Percentiles rank a stretch among this genome's conserved stretches.
Evolutionary conservation across 2,329 filamentous ascomycete genomes (phyloP).

Genomic region (Colletotrichum orchidophilum): DNA sequence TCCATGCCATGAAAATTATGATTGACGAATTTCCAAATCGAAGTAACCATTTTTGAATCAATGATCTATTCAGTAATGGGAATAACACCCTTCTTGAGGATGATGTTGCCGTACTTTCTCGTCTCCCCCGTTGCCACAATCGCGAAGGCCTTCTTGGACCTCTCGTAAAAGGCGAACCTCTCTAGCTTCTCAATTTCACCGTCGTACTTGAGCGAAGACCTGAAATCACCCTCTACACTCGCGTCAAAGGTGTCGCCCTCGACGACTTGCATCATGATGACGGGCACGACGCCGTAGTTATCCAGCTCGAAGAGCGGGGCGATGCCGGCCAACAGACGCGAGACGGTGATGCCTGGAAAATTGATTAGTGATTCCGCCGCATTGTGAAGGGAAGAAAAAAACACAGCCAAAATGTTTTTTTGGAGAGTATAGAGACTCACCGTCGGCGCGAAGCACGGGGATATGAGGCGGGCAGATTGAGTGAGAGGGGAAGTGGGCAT

Average conservation of each 20-base stretch:
- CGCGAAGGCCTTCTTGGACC: constrained; percentile 28
- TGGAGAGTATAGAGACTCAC: not conserved
- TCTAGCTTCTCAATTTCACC: constrained; percentile 30
- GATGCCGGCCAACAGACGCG: constrained; percentile 22
- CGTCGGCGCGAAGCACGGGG: constrained; percentile 24
- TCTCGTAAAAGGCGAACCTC: constrained; percentile 25
- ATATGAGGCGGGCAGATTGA: constrained; percentile 30
- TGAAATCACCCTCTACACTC: constrained; percentile 26
- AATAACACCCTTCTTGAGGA: constrained; percentile 28
- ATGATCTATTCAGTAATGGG: not conserved
- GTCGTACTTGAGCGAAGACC: constrained; percentile 17
- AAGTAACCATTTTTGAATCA: not conserved
- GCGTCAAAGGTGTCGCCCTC: constrained; percentile 29
- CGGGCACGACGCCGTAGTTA: constrained; percentile 30
- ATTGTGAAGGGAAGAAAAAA: no score
- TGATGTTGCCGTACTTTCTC: constrained; percentile 29
- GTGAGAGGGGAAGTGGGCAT: constrained; percentile 30
- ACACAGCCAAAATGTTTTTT: no score
- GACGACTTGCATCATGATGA: constrained; percentile 32
- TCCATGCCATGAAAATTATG: no score
- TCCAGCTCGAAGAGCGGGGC: constrained; percentile 27
- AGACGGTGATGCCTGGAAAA: constrained; percentile 32
- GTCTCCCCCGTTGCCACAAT: constrained; percentile 26
- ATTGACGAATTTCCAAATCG: no score
- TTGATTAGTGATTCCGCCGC: no score